Evolutionary conservation across 768 basidiomycete genomes (phyloP), one percentile per base, ranked within the genome.

Genomic region (Lactarius akahatsu): DNA sequence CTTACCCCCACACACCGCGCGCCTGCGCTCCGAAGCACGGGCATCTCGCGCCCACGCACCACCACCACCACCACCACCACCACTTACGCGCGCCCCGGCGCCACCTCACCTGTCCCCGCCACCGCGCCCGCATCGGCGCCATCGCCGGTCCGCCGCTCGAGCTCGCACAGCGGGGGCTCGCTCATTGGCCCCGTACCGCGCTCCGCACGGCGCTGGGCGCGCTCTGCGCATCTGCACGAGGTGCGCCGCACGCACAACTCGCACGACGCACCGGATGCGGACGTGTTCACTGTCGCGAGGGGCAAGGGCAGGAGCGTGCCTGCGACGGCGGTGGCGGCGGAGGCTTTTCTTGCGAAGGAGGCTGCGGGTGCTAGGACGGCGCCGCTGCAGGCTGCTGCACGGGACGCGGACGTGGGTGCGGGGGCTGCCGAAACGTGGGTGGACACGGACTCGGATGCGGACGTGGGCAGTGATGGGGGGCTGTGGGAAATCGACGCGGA

Each of bases 181-280:
- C 43, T 74, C 65, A 43, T 74, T 38, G 77, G 76, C 18, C 74
- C 75, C 50, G 77, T 76, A 6, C 81, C 81, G 59, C 82, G 82
- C 62, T 80, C 79, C 0, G 81, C 83, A 20, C 83, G 81, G 67
- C 80, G 80, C 43, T 87, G 86, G 82, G 88, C 88, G 26, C 78
- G 86, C 43, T 87, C 79, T 0, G 85, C 89, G 3, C 89, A 91
- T 77, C 70, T 90, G 56, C 89, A 91, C 68, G 86, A 88, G 71
- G 83, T 89, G 64, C 81, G 78, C 61, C 54, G 64, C 26, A 52
- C 32, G n/a, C 69, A 54, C 9, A 43, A 56, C 9, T 23, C n/a
- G 1, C 18, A 15, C 16, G 15, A 40, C 15, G 15, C 15, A 0
- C 38, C 9, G 26, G 45, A 4, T 0, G 52, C 28, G 7, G 64